Percentiles rank a stretch among this genome's conserved stretches.
These are phyloP conservation scores for Metarhizium rileyi DNA, from an alignment of 2,329 filamentous ascomycete genomes.

Conservation along the genomic window DNA sequence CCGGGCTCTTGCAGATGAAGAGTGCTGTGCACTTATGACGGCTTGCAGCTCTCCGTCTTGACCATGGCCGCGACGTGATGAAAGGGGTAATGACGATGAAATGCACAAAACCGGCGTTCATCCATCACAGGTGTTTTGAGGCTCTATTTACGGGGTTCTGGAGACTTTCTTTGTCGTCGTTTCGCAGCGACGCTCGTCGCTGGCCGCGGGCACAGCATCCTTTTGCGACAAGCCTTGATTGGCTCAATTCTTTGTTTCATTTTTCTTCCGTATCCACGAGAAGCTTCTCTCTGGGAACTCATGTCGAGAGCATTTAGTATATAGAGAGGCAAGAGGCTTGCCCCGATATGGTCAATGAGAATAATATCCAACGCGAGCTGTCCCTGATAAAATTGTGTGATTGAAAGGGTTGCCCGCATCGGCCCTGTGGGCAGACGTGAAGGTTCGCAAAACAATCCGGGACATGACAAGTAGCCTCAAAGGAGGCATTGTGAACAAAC, in stretches of 20 bases:
- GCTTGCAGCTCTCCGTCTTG: background rate
- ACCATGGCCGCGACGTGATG: background rate
- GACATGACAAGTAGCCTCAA: no score
- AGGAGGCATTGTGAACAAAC: no score
- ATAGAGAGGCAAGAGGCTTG: background rate
- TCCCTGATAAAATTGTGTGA: background rate
- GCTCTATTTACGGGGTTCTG: background rate
- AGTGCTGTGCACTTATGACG: conserved; percentile 12
- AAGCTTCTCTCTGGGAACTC: background rate
- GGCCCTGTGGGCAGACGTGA: background rate
- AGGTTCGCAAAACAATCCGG: no score
- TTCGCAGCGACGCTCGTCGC: background rate
- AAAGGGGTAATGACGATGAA: conserved; percentile 3
- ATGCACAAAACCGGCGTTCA: conserved; percentile 15
- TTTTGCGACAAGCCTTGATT: background rate
- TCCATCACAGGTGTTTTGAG: conserved; percentile 5
- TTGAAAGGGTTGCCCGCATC: background rate
- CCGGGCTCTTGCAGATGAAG: conserved; percentile 1
- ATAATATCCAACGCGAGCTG: background rate
- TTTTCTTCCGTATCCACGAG: background rate
- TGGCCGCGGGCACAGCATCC: background rate
- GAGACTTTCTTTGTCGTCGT: background rate
- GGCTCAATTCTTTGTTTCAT: background rate
- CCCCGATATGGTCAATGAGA: background rate
- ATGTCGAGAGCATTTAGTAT: background rate